Base-by-base conservation (phyloP, 257 asterid genomes). In the Solanum paucissectum region DNA sequence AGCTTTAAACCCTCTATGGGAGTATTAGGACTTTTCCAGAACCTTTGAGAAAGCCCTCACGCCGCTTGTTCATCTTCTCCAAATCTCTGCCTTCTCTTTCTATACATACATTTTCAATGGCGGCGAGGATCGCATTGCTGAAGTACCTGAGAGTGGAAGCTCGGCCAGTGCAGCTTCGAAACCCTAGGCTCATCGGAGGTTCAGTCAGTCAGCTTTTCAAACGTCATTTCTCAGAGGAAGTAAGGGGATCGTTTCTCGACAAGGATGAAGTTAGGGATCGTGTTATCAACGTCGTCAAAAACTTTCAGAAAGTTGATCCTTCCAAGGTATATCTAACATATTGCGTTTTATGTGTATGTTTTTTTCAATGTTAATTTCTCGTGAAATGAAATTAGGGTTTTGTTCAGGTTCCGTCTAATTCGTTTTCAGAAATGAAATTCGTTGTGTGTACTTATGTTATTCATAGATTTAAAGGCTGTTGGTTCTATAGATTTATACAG, bases 241-340 rank as follows among this genome's bases (percentile, higher is more conserved):
- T 81, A 18, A 81, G 85, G n/a, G 85, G 85, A 32, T 81, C 85
- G 36, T 81, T 81, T 46, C 85, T 81, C 40, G 85, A 81, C 18
- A 81, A 81, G 68, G 85, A 81, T 81, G 85, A 81, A 81, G 85
- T 81, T 20, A 81, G 85, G 58, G 85, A 81, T 46, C 85, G 85
- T 10, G 85, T 81, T 0, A 81, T 81, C 40, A 46, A 9, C 3
- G 36, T 32, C 68, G 85, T 81, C 18, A 81, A 81, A 46, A 46
- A 81, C 36, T 81, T 46, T 16, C 85, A 81, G n/a, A 46, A 81
- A 46, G 85, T 46, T 29, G 85, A 81, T 81, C 85, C 85, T 29
- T 46, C 20, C 14, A 81, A 81, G 68, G 85, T 81, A 16, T 46
- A 44, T 81, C 6, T 14, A 79, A 27, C 85, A 16, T 44, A 42